A percentile compares a stretch with the other conserved stretches of the same genome.
phyloP scores from a whole-genome alignment of 177 flowering plant species.

The Telopea speciosissima region DNA sequence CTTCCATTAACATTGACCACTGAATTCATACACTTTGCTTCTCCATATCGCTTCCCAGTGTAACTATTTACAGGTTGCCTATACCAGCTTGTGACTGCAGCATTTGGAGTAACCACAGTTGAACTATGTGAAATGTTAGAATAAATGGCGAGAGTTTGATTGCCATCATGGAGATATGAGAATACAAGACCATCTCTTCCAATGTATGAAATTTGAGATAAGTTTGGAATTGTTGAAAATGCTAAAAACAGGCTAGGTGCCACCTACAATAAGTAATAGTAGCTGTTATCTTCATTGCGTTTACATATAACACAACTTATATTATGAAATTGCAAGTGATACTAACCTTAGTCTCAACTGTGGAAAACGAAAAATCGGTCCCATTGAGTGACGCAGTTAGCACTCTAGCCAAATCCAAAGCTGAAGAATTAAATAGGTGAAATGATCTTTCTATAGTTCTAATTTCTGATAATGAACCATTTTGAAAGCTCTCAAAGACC shows the following conservation, averaged over 20 bases:
- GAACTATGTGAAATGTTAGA: slow-evolving; percentile 14
- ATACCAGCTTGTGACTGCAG: slow-evolving; percentile 15
- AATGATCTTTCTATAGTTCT: too few species aligned
- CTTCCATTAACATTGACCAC: slow-evolving; percentile 1
- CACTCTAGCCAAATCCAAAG: too few species aligned
- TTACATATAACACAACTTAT: not conserved
- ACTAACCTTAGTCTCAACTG: too few species aligned
- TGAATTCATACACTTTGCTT: slow-evolving; percentile 1
- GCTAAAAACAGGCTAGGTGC: slow-evolving; percentile 35
- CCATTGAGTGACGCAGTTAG: too few species aligned
- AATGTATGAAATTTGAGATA: slow-evolving; percentile 41
- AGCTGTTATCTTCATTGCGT: not conserved
- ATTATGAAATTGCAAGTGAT: too few species aligned
- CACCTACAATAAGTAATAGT: slow-evolving; percentile 25
- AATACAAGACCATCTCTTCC: slow-evolving; percentile 37
- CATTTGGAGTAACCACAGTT: not conserved
- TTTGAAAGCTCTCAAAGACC: too few species aligned
- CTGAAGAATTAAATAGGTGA: too few species aligned
- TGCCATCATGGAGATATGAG: slow-evolving; percentile 26
- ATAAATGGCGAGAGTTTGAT: slow-evolving; percentile 23
- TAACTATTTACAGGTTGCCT: slow-evolving; percentile 23
- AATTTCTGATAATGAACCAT: too few species aligned
- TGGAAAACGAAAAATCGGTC: too few species aligned
- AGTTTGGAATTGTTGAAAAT: slow-evolving; percentile 22
- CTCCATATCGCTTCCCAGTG: slow-evolving; percentile 32